Evolutionary conservation across 208 protist genomes (phyloP).

Genomic region (Trypanosoma melophagium): DNA sequence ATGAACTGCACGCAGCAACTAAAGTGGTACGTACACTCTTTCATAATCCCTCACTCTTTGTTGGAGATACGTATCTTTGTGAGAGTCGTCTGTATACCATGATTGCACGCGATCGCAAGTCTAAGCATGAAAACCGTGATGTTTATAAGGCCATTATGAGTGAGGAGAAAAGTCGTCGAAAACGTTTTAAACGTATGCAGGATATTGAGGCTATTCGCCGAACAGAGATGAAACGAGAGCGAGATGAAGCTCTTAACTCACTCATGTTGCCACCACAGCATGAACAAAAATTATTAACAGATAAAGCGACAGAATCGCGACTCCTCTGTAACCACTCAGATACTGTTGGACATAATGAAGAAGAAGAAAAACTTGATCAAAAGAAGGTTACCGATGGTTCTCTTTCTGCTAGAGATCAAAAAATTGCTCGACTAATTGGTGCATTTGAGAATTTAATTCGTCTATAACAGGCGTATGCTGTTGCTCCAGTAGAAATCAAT

Average conservation of each 20-base stretch:
- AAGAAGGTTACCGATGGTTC: not conserved
- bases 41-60: conserved; percentile 74
- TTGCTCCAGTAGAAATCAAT: conserved; percentile 27
- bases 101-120: conserved; percentile 87
- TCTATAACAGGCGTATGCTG: conserved; percentile 46
- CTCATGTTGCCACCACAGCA: conserved; percentile 37
- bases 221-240: conserved; percentile 88
- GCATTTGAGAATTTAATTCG: conserved; percentile 84
- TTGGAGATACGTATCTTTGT: conserved; percentile 74
- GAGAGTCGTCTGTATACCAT: conserved; percentile 90
- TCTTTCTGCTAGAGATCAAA: conserved; percentile 13
- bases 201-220: conserved; percentile 65
- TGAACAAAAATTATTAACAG: not conserved
- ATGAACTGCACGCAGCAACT: conserved; percentile 62
- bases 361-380: not conserved
- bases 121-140: conserved; percentile 72
- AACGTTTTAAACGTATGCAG: conserved; percentile 65
- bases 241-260: conserved; percentile 71
- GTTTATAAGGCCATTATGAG: conserved; percentile 82
- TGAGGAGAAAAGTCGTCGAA: conserved; percentile 74
- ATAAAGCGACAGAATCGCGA: conserved; percentile 7
- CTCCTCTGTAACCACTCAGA: conserved; percentile 16
- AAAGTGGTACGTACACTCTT: conserved; percentile 84
- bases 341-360: not conserved
- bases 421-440: conserved; percentile 62